Percentiles rank a stretch among this genome's conserved stretches.
Evolutionary conservation across 1,139 yeast species (phyloP).

Genomic region (Zygoascus sp.): DNA sequence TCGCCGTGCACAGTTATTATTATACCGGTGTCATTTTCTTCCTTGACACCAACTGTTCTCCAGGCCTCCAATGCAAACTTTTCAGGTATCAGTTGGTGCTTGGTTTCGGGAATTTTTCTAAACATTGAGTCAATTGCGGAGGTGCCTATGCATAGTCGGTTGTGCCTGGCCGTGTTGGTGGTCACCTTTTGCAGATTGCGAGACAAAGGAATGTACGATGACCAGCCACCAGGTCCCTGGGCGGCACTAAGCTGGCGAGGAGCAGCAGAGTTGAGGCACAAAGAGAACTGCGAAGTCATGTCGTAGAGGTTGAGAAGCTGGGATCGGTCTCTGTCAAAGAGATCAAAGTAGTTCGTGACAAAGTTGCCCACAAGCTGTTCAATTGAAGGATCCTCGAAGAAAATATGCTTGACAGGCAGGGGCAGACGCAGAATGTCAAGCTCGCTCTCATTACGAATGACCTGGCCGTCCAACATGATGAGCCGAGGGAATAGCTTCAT

Average conservation of each 20-base stretch:
- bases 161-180: constrained; percentile 49
- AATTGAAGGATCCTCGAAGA: constrained; percentile 76
- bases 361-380: constrained; percentile 70
- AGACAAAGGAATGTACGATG: constrained; percentile 48
- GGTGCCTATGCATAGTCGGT: constrained; percentile 67
- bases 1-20: constrained; percentile 79
- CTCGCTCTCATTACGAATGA: constrained; percentile 67
- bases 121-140: constrained; percentile 61
- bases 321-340: constrained; percentile 77
- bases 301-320: constrained; percentile 73
- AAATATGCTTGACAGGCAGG: constrained; percentile 49
- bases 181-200: constrained; percentile 73
- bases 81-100: constrained; percentile 66
- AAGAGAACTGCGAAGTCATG: constrained; percentile 77
- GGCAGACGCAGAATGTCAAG: constrained; percentile 48
- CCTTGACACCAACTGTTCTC: constrained; percentile 40
- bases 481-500: constrained; percentile 72
- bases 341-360: constrained; percentile 63
- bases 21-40: constrained; percentile 68
- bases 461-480: constrained; percentile 70
- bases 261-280: constrained; percentile 50
- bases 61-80: constrained; percentile 76
- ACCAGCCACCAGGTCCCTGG: constrained; percentile 27
- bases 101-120: constrained; percentile 64
- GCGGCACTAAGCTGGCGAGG: constrained; percentile 30